Evolutionary conservation across 2,329 filamentous ascomycete species (phyloP).

Genomic region (Claviceps sp.): DNA sequence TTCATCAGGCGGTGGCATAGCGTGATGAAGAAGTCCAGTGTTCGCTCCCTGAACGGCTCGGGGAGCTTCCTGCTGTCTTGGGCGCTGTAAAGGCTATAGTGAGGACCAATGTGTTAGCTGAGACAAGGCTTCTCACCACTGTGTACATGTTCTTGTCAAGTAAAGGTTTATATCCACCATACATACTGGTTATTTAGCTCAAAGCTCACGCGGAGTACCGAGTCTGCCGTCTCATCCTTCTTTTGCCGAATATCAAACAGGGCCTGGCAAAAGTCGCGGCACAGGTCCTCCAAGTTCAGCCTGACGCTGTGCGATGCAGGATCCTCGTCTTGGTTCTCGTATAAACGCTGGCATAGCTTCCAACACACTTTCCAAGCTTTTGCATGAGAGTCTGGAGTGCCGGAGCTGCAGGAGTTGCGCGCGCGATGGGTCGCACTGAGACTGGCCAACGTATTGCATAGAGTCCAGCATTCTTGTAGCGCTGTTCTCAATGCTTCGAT

Average conservation of each 20-base stretch:
- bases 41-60: constrained; percentile 76
- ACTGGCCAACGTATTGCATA: constrained; percentile 81
- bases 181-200: constrained; percentile 79
- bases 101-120: neutral
- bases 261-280: constrained; percentile 82
- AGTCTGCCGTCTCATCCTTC: constrained; percentile 69
- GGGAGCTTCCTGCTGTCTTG: constrained; percentile 69
- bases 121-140: neutral
- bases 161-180: constrained; percentile 11
- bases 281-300: constrained; percentile 63
- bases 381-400: constrained; percentile 65
- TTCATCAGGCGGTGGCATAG: constrained; percentile 95
- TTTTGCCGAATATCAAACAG: constrained; percentile 75
- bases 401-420: constrained; percentile 62
- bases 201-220: constrained; percentile 81
- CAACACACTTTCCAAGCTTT: constrained; percentile 90
- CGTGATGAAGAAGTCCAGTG: constrained; percentile 87
- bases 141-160: neutral
- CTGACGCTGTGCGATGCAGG: constrained; percentile 52
- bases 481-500: constrained; percentile 59
- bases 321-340: constrained; percentile 64
- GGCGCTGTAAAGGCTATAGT: constrained; percentile 63
- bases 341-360: constrained; percentile 81
- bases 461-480: constrained; percentile 79
- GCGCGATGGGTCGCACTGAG: constrained; percentile 75